Conservation (phyloP, 2,329 filamentous ascomycete species). For the Botryotinia calthae region DNA sequence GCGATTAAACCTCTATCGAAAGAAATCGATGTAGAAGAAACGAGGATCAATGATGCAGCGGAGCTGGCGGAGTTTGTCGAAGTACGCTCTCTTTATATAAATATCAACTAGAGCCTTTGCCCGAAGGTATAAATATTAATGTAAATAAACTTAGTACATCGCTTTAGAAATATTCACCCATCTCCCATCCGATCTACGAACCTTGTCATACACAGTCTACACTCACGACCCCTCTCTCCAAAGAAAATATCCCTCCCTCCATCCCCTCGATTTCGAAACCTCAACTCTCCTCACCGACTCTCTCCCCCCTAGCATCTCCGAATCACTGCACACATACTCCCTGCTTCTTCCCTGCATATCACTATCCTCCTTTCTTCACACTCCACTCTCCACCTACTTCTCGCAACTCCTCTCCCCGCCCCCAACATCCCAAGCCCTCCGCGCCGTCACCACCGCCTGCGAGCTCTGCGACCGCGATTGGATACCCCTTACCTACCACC, state of each 20-base stretch:
- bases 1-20: constrained; percentile 28
- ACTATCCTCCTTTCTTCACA: constrained; percentile 56
- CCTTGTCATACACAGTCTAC: constrained; percentile 58
- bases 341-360: constrained; percentile 49
- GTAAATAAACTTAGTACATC: constrained; percentile 57
- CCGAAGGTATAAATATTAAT: background rate
- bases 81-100: constrained; percentile 22
- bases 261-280: constrained; percentile 45
- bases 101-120: too few relatives aligned
- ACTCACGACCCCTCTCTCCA: constrained; percentile 50
- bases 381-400: constrained; percentile 63
- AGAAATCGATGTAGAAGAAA: constrained; percentile 13
- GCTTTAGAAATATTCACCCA: constrained; percentile 64
- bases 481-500: constrained; percentile 78
- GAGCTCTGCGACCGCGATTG: constrained; percentile 75
- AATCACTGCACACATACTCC: constrained; percentile 66
- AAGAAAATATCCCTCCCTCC: constrained; percentile 49
- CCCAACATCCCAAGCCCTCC: constrained; percentile 59
- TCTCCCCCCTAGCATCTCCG: constrained; percentile 55
- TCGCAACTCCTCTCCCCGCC: constrained; percentile 56
- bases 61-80: constrained; percentile 74
- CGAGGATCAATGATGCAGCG: constrained; percentile 42
- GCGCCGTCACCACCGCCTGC: constrained; percentile 54
- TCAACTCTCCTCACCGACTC: constrained; percentile 48
- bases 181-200: constrained; percentile 60